Conservation (phyloP, 306 rosid genomes). For the Quercus alba region DNA sequence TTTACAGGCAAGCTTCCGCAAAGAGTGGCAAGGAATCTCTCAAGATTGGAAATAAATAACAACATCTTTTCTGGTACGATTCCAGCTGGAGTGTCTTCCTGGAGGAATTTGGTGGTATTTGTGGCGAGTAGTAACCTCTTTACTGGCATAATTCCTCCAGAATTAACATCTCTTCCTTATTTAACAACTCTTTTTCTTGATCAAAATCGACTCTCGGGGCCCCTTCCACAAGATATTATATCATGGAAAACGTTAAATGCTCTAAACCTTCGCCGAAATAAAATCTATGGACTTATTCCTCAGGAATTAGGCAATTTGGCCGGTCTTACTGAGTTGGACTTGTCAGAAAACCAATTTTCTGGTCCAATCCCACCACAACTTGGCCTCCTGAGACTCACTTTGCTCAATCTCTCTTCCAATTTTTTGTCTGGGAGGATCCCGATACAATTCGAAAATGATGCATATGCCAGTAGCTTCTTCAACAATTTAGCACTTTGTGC, state of each 20-base stretch:
- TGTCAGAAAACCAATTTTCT: constrained; percentile 60
- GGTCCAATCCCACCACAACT: constrained; percentile 51
- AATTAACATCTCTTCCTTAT: constrained; percentile 39
- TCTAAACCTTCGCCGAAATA: constrained; percentile 48
- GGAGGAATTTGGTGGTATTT: constrained; percentile 41
- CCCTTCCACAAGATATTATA: constrained; percentile 38
- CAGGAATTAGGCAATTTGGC: constrained; percentile 31
- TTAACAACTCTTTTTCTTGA: constrained; percentile 39
- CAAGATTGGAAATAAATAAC: constrained; percentile 41
- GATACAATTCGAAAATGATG: constrained; percentile 31
- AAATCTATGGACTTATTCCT: constrained; percentile 52
- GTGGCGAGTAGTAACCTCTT: constrained; percentile 49
- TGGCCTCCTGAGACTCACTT: constrained; percentile 4
- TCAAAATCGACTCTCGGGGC: constrained; percentile 45
- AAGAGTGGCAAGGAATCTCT: constrained; percentile 32
- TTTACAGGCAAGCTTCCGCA: constrained; percentile 59
- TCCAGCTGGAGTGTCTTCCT: constrained; percentile 47
- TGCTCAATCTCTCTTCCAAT: constrained; percentile 54
- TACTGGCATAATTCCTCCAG: constrained; percentile 55
- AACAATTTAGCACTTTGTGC: constrained; percentile 63
- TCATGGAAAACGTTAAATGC: constrained; percentile 40
- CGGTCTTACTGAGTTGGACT: constrained; percentile 44
- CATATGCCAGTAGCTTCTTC: constrained; percentile 50
- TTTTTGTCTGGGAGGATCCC: constrained; percentile 54
- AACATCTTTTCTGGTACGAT: constrained; percentile 58